Evolutionary conservation across 1,284 basidiomycete genomes (phyloP).

Genomic region (Coniferiporia sulphurascens): DNA sequence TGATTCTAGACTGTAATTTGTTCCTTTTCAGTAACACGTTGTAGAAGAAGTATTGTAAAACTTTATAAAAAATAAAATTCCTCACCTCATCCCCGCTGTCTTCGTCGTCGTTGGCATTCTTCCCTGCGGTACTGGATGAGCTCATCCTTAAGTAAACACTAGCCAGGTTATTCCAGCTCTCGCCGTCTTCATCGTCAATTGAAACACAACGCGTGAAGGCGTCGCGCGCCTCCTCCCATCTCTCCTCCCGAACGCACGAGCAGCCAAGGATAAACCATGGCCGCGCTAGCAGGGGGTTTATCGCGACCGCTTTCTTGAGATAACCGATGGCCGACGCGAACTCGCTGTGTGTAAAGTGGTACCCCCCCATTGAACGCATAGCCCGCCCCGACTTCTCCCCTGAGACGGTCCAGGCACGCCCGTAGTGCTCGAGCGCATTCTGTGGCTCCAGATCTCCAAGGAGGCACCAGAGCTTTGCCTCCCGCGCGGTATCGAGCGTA

Average conservation of each 20-base stretch:
- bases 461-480: slow-evolving; percentile 94
- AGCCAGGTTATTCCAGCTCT: slow-evolving; percentile 98
- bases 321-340: slow-evolving; percentile 65
- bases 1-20: slow-evolving; percentile 19
- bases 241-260: slow-evolving; percentile 73
- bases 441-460: slow-evolving; percentile 87
- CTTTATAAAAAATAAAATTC: not conserved
- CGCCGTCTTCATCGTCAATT: slow-evolving; percentile 93
- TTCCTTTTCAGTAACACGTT: not conserved
- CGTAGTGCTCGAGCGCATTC: slow-evolving; percentile 68
- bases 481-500: slow-evolving; percentile 61
- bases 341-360: slow-evolving; percentile 68
- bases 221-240: slow-evolving; percentile 80
- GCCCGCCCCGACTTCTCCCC: slow-evolving; percentile 78
- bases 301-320: slow-evolving; percentile 71
- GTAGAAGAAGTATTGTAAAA: not conserved
- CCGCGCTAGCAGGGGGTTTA: slow-evolving; percentile 84
- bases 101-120: slow-evolving; percentile 23
- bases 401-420: slow-evolving; percentile 82
- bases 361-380: slow-evolving; percentile 86
- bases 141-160: slow-evolving; percentile 88
- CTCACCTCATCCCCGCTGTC: slow-evolving; percentile 22
- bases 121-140: slow-evolving; percentile 25
- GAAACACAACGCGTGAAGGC: slow-evolving; percentile 84
- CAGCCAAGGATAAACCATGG: slow-evolving; percentile 98